Evolutionary conservation across 1,284 basidiomycete genomes (phyloP), one percentile per base, ranked within the genome.

Genomic region (Pseudozyma tsukubaensis): DNA sequence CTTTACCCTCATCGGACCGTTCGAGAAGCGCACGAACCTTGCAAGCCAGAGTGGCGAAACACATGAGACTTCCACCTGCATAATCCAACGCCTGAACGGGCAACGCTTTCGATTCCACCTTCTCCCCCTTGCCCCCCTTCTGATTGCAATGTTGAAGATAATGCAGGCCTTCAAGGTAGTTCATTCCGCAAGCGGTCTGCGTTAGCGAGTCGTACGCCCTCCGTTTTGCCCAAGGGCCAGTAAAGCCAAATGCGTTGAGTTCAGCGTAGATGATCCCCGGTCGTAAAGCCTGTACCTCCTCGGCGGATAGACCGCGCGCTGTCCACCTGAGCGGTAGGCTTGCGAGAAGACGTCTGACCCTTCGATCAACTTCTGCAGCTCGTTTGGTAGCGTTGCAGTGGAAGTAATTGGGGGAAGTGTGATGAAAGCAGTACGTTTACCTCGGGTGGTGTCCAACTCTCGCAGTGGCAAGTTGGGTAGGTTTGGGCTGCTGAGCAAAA

Each of bases 161-260:
- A 44, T 45, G 60, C 52, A 87, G 81, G 0, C 86, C 88, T 84
- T 91, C 90, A 10, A 88, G 88, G 24, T 85, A 79, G 61, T 90
- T 91, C 80, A 90, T 89, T 0, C 90, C 90, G 0, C 87, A 88
- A 0, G 89, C 89, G 0, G 89, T 90, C 81, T 91, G 90, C 0
- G 90, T 88, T 3, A 91, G 85, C 0, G 89, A 90, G 75, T 91
- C 90, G 66, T 91, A 91, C 1, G 89, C 90, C 43, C 89, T 86
- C 13, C 87, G 84, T 50, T 88, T 85, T 40, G 86, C 86, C 89
- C 89, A 91, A 0, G 88, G 88, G 0, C 90, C 90, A 3, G 89
- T 86, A 86, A 87, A 88, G 0, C 89, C 89, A 85, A 89, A 91
- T 0, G 89, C 90, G 21, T 85, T 86, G 35, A 91, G 79, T 67